Conservation (phyloP, 768 basidiomycete genomes). For the Lentinula sp. region DNA sequence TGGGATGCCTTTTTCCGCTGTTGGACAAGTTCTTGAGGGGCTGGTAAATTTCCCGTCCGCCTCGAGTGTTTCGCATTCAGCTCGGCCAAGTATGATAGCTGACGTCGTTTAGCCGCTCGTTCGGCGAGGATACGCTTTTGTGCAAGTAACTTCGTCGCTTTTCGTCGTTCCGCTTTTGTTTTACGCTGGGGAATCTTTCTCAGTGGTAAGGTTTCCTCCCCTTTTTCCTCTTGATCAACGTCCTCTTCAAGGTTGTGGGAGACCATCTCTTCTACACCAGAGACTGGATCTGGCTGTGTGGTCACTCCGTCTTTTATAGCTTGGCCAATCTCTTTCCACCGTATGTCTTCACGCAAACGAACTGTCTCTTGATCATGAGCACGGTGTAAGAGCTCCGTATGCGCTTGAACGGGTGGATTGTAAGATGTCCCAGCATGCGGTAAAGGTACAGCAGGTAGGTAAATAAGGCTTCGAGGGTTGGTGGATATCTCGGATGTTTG, state of each 20-base stretch:
- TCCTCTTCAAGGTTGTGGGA: slow-evolving; percentile 19
- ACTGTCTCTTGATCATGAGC: slow-evolving; percentile 66
- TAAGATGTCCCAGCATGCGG: slow-evolving; percentile 88
- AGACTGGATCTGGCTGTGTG: slow-evolving; percentile 14
- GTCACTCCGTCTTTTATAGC: slow-evolving; percentile 48
- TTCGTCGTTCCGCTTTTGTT: slow-evolving; percentile 63
- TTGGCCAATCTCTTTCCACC: slow-evolving; percentile 45
- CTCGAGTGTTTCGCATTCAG: not conserved
- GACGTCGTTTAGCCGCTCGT: slow-evolving; percentile 51
- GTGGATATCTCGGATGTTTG: slow-evolving; percentile 36
- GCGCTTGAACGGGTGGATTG: slow-evolving; percentile 73
- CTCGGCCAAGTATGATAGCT: slow-evolving; percentile 31
- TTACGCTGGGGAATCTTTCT: slow-evolving; percentile 30
- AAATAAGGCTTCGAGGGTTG: slow-evolving; percentile 45
- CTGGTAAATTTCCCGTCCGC: slow-evolving; percentile 34
- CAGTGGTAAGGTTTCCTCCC: slow-evolving; percentile 15
- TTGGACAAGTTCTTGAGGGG: slow-evolving; percentile 32
- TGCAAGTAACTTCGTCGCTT: slow-evolving; percentile 55
- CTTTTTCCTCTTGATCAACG: slow-evolving; percentile 31
- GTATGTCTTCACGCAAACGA: slow-evolving; percentile 45
- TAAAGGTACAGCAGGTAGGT: slow-evolving; percentile 57
- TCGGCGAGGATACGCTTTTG: slow-evolving; percentile 68
- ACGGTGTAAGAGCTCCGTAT: slow-evolving; percentile 61
- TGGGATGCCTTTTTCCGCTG: slow-evolving; percentile 35
- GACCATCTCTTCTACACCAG: slow-evolving; percentile 28